These are phyloP conservation scores for Trichodelitschia bisporula DNA, from an alignment of 495 filamentous ascomycete genomes.

Conservation along the genomic window DNA sequence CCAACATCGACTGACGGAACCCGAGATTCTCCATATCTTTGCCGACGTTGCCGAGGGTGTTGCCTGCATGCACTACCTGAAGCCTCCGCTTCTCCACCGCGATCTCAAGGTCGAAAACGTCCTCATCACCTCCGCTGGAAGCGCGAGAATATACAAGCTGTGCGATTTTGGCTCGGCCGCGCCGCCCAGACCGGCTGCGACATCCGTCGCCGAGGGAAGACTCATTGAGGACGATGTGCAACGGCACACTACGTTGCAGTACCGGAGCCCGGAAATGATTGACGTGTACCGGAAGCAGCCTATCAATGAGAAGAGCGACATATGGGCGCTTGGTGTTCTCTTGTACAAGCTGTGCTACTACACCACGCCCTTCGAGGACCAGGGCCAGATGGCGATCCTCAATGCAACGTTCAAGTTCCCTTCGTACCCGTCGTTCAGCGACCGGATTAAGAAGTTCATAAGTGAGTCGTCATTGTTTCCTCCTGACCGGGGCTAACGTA, in stretches of 20 bases:
- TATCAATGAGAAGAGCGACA: conserved; percentile 97
- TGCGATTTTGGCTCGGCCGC: conserved; percentile 96
- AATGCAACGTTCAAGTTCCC: conserved; percentile 93
- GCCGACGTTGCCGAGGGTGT: conserved; percentile 87
- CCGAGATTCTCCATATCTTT: conserved; percentile 93
- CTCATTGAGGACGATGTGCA: conserved; percentile 93
- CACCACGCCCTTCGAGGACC: conserved; percentile 94
- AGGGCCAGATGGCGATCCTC: conserved; percentile 92
- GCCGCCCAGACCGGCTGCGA: conserved; percentile 59
- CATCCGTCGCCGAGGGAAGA: conserved; percentile 61
- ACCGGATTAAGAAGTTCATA: conserved; percentile 74
- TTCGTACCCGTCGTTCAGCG: conserved; percentile 65
- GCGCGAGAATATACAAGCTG: conserved; percentile 55
- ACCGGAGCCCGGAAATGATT: conserved; percentile 95
- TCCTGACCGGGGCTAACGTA: not conserved
- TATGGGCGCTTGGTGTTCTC: conserved; percentile 89
- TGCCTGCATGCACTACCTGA: conserved; percentile 96
- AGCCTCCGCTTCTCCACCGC: conserved; percentile 75
- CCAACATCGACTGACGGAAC: conserved; percentile 89
- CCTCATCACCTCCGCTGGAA: conserved; percentile 46
- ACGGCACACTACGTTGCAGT: conserved; percentile 89
- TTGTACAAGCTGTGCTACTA: conserved; percentile 98
- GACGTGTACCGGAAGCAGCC: conserved; percentile 91
- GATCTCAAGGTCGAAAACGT: conserved; percentile 98
- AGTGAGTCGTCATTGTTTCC: conserved; percentile 26